Evolutionary conservation across 2,329 filamentous ascomycete species (phyloP).

Genomic region (Rugonectria rugulosa): DNA sequence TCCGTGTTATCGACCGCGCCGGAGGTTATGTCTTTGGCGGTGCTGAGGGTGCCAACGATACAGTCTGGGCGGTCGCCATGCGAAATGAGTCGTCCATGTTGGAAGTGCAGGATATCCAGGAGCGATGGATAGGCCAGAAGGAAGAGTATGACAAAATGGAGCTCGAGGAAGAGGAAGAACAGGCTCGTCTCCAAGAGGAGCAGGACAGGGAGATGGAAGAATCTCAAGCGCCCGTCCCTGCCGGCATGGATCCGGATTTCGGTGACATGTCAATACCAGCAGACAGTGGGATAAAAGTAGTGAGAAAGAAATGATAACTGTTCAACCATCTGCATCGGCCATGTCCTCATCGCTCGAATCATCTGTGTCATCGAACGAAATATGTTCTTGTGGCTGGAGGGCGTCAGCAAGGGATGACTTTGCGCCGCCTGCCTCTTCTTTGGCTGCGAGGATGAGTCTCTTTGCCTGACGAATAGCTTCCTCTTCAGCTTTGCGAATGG

Average conservation of each 20-base stretch:
- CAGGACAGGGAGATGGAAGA: conserved; percentile 48
- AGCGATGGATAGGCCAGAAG: conserved; percentile 92
- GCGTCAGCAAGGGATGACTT: conserved; percentile 30
- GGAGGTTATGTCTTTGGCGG: conserved; percentile 92
- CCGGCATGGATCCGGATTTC: conserved; percentile 54
- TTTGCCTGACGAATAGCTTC: conserved; percentile 84
- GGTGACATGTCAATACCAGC: conserved; percentile 60
- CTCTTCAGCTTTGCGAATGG: conserved; percentile 90
- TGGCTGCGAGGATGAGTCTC: conserved; percentile 72
- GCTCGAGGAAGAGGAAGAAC: conserved; percentile 75
- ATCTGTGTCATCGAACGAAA: conserved; percentile 53
- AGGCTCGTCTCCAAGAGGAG: conserved; percentile 61
- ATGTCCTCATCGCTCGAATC: conserved; percentile 55
- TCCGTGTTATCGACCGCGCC: conserved; percentile 89
- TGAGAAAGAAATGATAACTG: conserved; percentile 67
- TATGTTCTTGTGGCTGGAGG: conserved; percentile 42
- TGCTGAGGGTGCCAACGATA: conserved; percentile 91
- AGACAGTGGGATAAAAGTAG: conserved; percentile 75
- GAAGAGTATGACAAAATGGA: conserved; percentile 87
- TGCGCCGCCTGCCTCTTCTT: conserved; percentile 47
- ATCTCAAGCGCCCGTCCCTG: conserved; percentile 32
- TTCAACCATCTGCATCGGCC: conserved; percentile 54
- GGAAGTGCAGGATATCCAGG: conserved; percentile 90
- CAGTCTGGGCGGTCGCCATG: conserved; percentile 97
- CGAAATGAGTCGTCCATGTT: conserved; percentile 76